These are phyloP conservation scores for Didymella exigua DNA, from an alignment of 2,329 filamentous ascomycete species.

Conservation along the genomic window DNA sequence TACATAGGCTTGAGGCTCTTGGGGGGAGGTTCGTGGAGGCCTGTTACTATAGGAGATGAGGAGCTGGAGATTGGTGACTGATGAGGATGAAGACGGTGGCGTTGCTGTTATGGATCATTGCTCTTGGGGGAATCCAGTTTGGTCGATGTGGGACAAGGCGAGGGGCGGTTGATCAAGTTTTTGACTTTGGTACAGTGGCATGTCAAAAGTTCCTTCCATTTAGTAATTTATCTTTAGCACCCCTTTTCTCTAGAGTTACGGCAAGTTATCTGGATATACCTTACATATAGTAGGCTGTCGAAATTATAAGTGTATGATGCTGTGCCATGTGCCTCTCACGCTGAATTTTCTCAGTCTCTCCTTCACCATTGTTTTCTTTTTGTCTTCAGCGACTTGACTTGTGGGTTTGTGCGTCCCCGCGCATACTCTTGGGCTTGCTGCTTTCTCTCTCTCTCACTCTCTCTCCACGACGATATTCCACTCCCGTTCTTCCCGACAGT, in stretches of 20 bases:
- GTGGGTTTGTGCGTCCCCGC: too few relatives aligned
- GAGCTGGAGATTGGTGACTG: not conserved
- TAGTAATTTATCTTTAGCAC: too few relatives aligned
- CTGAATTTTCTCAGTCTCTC: not conserved
- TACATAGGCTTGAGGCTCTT: not conserved
- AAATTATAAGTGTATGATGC: not conserved
- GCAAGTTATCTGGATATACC: too few relatives aligned
- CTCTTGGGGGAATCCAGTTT: not conserved
- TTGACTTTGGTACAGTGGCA: too few relatives aligned
- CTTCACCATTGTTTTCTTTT: not conserved
- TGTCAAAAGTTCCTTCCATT: too few relatives aligned
- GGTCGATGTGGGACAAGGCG: not conserved
- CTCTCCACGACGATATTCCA: not conserved
- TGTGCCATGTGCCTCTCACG: not conserved
- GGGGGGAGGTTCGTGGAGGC: not conserved
- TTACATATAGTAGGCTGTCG: too few relatives aligned
- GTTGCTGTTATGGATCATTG: not conserved
- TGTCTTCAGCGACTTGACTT: not conserved
- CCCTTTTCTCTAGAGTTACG: too few relatives aligned
- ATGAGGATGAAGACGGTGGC: not conserved
- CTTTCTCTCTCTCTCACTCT: not conserved
- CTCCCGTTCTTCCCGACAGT: too few relatives aligned
- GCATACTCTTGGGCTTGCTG: too few relatives aligned
- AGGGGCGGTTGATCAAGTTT: not conserved
- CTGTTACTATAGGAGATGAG: too few relatives aligned